These are phyloP conservation scores for Malania oleifera DNA, from an alignment of 164 flowering plant genomes.

Conservation along the genomic window DNA sequence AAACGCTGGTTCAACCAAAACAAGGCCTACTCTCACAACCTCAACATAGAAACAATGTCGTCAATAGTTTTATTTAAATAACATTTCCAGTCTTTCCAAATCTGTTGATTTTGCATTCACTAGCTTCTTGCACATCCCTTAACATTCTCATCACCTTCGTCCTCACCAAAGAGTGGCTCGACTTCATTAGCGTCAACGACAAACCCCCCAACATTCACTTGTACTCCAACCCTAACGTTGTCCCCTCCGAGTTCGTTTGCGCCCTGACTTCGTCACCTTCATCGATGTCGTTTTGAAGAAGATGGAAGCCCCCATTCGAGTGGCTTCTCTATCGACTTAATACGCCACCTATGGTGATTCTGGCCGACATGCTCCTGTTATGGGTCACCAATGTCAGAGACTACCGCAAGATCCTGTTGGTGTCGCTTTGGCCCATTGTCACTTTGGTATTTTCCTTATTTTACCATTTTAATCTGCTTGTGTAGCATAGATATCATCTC, in stretches of 20 bases:
- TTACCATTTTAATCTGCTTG: slow-evolving; percentile 8
- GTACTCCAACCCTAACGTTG: slow-evolving; percentile 35
- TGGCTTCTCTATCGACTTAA: slow-evolving; percentile 30
- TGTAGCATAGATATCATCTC: too few species aligned
- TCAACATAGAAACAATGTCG: too few species aligned
- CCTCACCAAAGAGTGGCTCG: slow-evolving; percentile 52
- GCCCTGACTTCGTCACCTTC: slow-evolving; percentile 25
- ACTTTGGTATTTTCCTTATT: slow-evolving; percentile 14
- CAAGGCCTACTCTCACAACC: too few species aligned
- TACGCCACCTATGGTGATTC: slow-evolving; percentile 17
- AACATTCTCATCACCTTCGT: slow-evolving; percentile 35
- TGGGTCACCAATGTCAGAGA: slow-evolving; percentile 23
- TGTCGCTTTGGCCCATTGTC: slow-evolving; percentile 16
- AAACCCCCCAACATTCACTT: slow-evolving; percentile 25
- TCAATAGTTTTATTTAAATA: too few species aligned
- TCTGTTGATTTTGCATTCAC: too few species aligned
- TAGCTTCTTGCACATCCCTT: slow-evolving; percentile 6
- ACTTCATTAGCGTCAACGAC: slow-evolving; percentile 27
- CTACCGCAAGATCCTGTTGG: slow-evolving; percentile 20
- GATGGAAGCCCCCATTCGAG: slow-evolving; percentile 38
- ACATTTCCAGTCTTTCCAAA: too few species aligned
- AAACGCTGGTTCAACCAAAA: too few species aligned
- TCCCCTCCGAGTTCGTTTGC: slow-evolving; percentile 38
- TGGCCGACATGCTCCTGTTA: slow-evolving; percentile 22
- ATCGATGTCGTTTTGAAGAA: slow-evolving; percentile 20